Evolutionary conservation across 1,139 yeast species (phyloP), one percentile per base, ranked within the genome.

Genomic region (Hemisphaericaspora subhashii): DNA sequence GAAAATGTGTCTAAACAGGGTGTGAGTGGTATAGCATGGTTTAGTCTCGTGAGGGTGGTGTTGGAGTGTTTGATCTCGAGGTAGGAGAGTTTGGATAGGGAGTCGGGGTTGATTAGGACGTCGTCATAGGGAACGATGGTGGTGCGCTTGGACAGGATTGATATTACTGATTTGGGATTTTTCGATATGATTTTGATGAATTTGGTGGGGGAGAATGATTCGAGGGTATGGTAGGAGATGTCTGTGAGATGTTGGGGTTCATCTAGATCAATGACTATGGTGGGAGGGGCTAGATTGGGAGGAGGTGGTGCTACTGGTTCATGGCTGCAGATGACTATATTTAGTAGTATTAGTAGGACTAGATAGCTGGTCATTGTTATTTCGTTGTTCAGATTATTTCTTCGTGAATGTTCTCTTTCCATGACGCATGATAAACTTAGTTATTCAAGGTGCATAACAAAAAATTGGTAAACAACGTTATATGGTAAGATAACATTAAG

Each of bases 71-170:
- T 26, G 24, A 44, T 25, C 17, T 44, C 47, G 7, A 42, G 27
- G 18, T 39, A 44, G 8, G 36, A 20, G 1, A 37, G 20, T 4
- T 34, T 23, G 6, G 36, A 29, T 24, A 20, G 15, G 11, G 28
- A 9, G 9, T 24, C 22, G 12, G 33, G 22, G 2, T 33, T 15
- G 12, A 22, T 13, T 10, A 38, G 28, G 3, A 43, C 25, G 17
- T 38, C 40, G 21, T 43, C 44, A 10, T 24, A 30, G 3, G 47
- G 47, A 2, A 42, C 31, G 3, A 44, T 44, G n/a, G 44, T 39
- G 3, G 41, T 39, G 22, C 42, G 42, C 25, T 43, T 37, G 27
- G 39, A 39, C 4, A 13, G 20, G 14, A 44, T 39, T 8, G 36
- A 21, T 10, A 44, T 38, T 8, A 42, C 31, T 20, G 45, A 28